Evolutionary conservation across 345 rosid species (phyloP).

Genomic region (Arabidopsis suecica): DNA sequence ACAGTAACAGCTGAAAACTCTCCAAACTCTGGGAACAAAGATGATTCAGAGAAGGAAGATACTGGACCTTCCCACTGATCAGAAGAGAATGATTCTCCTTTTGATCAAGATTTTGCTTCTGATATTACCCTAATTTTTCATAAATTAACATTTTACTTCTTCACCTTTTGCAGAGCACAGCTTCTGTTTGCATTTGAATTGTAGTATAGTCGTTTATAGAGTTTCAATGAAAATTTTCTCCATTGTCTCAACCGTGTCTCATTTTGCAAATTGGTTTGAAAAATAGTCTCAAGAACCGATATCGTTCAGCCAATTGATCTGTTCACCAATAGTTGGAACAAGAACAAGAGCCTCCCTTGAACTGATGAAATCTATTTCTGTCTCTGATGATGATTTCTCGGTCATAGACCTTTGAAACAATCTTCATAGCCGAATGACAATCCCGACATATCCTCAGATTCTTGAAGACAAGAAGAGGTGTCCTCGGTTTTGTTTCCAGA

Average conservation of each 20-base stretch:
- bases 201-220: slow-evolving; percentile 22
- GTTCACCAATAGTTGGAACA: slow-evolving; percentile 83
- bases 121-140: slow-evolving; percentile 28
- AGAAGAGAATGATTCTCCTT: slow-evolving; percentile 10
- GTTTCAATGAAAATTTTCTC: slow-evolving; percentile 4
- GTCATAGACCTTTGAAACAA: slow-evolving; percentile 61
- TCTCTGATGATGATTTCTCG: slow-evolving; percentile 75
- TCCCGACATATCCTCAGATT: slow-evolving; percentile 77
- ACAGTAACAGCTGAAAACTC: slow-evolving; percentile 77
- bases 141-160: slow-evolving; percentile 18
- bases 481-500: slow-evolving; percentile 59
- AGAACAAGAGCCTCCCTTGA: slow-evolving; percentile 74
- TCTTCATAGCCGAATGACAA: slow-evolving; percentile 78
- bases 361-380: slow-evolving; percentile 82
- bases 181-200: slow-evolving; percentile 24
- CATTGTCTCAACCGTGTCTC: slow-evolving; percentile 16
- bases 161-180: slow-evolving; percentile 1
- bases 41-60: slow-evolving; percentile 58
- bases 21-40: slow-evolving; percentile 55
- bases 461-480: slow-evolving; percentile 65
- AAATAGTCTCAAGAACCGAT: slow-evolving; percentile 2
- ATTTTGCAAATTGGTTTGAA: slow-evolving; percentile 3
- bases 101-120: slow-evolving; percentile 30
- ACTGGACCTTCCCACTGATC: slow-evolving; percentile 48
- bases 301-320: background rate